phyloP scores from a whole-genome alignment of 2,329 filamentous ascomycete genomes.

The Pestalotiopsis sp. region DNA sequence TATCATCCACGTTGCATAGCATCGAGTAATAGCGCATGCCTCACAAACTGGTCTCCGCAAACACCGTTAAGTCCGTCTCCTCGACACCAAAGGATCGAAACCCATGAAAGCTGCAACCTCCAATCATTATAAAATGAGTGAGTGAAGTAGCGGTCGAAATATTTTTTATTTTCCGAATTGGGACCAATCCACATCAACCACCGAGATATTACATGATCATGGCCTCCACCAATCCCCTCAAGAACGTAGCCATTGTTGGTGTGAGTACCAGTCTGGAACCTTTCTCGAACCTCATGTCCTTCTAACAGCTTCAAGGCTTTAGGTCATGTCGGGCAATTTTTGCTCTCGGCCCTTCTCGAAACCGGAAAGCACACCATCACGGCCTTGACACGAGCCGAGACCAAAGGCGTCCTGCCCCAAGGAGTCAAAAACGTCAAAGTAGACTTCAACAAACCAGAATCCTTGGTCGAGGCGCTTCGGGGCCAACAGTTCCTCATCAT shows the following conservation, averaged over 20 bases:
- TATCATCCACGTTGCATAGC: no score
- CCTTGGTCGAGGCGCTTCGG: conserved; percentile 47
- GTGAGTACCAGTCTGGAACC: conserved; percentile 35
- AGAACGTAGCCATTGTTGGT: conserved; percentile 49
- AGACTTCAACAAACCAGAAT: not conserved
- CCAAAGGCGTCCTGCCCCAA: conserved; percentile 41
- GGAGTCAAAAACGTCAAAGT: conserved; percentile 38
- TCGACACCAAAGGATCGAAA: not conserved
- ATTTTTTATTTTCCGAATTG: not conserved
- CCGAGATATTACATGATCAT: not conserved
- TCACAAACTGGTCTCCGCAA: not conserved
- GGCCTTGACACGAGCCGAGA: conserved; percentile 46
- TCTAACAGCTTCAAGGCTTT: conserved; percentile 13
- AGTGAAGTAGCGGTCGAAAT: not conserved
- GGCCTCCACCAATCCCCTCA: conserved; percentile 36
- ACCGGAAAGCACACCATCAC: conserved; percentile 51
- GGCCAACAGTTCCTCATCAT: conserved; percentile 59
- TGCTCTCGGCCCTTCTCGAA: conserved; percentile 36
- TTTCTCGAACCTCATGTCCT: not conserved
- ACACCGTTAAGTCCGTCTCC: not conserved
- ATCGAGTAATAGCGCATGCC: no score
- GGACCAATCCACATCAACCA: not conserved
- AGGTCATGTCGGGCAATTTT: not conserved
- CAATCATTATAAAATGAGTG: not conserved
- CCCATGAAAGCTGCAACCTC: not conserved